Base-by-base conservation (phyloP, 2,329 filamentous ascomycete genomes). In the Madurella mycetomatis region DNA sequence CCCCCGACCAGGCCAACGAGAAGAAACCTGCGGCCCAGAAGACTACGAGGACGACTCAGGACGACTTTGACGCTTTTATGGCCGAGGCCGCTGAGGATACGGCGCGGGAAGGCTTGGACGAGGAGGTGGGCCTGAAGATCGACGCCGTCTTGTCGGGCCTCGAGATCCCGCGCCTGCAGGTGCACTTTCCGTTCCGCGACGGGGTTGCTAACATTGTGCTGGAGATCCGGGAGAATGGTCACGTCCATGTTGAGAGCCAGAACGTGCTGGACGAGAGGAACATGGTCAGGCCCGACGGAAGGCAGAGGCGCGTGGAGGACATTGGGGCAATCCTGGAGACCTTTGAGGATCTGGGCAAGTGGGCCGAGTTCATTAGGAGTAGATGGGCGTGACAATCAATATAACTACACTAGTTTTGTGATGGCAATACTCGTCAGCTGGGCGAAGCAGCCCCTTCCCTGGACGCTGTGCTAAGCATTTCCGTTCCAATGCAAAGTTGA, bases 141-240 rank as follows among this genome's bases (percentile, higher is more conserved):
- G 80, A 83, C 60, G 75, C 82, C 25, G 79, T 76, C 3, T 67
- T 84, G 25, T 79, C 75, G 54, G 74, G 78, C 16, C 72, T 80
- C 53, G 75, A 76, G 0, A 67, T 75, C 8, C 75, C 77, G 5
- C 73, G 75, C 30, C 67, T 84, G 15, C 73, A 78, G 50, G 70
- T 83, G 7, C 73, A 78, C 9, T 84, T 84, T 58, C 80, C 80
- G 1, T 79, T 82, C 62, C 68, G 68, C 37, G 58, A 19, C 4
- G 18, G 68, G 34, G 80, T 76, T 1, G 79, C 77, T 5, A 78
- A 78, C 55, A 70, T 87, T 19, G 76, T 76, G 25, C 62, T 88
- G 12, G 81, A 83, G 61, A 78, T 88, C 16, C 73, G 79, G 17
- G 73, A 78, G 37, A 83, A 85, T 53, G 85, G 80, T 4, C 73